A percentile compares a stretch with the other conserved stretches of the same genome.
Evolutionary conservation across 768 basidiomycete species (phyloP).

Genomic region (Sistotremastrum niveocremeum): DNA sequence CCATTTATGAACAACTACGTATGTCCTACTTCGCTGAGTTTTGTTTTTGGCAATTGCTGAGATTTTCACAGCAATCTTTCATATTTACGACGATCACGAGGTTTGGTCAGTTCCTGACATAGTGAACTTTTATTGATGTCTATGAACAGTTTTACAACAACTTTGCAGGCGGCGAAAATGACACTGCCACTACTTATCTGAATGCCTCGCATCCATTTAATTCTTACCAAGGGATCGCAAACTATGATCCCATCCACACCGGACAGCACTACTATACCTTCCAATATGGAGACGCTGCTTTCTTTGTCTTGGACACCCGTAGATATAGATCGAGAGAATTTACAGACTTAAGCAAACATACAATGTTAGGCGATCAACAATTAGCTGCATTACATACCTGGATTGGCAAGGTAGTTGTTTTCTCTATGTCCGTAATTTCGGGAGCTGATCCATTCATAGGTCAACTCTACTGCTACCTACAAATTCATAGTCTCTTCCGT

Average conservation of each 20-base stretch:
- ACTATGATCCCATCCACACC: conserved; percentile 37
- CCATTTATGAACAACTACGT: conserved; percentile 59
- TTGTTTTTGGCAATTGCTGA: background rate
- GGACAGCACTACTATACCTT: conserved; percentile 47
- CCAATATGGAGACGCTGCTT: conserved; percentile 52
- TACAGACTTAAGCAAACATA: conserved; percentile 26
- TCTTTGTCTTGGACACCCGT: conserved; percentile 69
- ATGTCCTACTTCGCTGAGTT: conserved; percentile 16
- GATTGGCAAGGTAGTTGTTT: conserved; percentile 34
- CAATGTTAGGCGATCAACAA: conserved; percentile 62
- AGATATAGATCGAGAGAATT: conserved; percentile 35
- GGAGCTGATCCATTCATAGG: conserved; percentile 18
- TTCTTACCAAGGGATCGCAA: conserved; percentile 49
- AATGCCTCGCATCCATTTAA: conserved; percentile 47
- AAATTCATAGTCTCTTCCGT: conserved; percentile 68
- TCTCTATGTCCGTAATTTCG: background rate
- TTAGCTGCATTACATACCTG: conserved; percentile 47
- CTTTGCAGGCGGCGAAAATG: conserved; percentile 43
- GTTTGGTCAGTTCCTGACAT: conserved; percentile 15
- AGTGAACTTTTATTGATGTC: background rate
- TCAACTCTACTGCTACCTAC: conserved; percentile 58
- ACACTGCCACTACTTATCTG: conserved; percentile 37
- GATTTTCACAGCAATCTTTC: conserved; percentile 39
- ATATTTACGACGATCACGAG: conserved; percentile 67
- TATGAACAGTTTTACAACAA: conserved; percentile 45